Evolutionary conservation across 2,329 filamentous ascomycete species (phyloP), one percentile per base, ranked within the genome.

Genomic region (Aspergillus quadrilineatus): DNA sequence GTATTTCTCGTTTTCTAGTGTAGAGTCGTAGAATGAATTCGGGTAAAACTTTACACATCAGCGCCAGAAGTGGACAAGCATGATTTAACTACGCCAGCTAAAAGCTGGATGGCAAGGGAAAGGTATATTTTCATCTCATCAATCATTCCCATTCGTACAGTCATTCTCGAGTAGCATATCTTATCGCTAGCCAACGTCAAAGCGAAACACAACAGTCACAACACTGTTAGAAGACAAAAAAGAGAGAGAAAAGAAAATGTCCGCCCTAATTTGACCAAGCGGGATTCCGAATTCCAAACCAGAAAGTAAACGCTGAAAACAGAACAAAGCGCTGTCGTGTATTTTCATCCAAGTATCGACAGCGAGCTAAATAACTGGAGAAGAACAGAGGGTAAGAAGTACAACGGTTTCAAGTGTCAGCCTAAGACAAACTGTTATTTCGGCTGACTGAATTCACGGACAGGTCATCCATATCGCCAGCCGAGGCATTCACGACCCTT

Each of bases 401-500:
- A 39, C 36, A 41, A 9, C 6, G 36, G 15, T 14, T 29, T 22
- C n/a, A 44, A 15, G 44, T n/a, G 14, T 9, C 17, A 45, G 46
- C 29, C 32, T 56, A 56, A 15, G 37, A 63, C 32, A 37, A 45
- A 39, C 62, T 68, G 30, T 62, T 57, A 48, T 51, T 65, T 29
- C 65, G 62, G 56, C 64, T 71, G 45, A 63, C 46, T 14, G 69
- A 70, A 3, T 57, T 60, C 58, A 69, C 66, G 7, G 69, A 72
- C 37, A 65, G 26, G 49, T 67, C 66, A 46, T 73, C 71, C 53
- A 68, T 58, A 57, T 75, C 73, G 3, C 67, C 61, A n/a, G 65
- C 68, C 4, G 70, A 88, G 50, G 84, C 87, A 71, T 97, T 97
- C 17, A 97, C 93, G n/a, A 97, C 92, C 28, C 93, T 79, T 60